Evolutionary conservation across 1,284 basidiomycete genomes (phyloP).

Genomic region (Microbotryum intermedium): DNA sequence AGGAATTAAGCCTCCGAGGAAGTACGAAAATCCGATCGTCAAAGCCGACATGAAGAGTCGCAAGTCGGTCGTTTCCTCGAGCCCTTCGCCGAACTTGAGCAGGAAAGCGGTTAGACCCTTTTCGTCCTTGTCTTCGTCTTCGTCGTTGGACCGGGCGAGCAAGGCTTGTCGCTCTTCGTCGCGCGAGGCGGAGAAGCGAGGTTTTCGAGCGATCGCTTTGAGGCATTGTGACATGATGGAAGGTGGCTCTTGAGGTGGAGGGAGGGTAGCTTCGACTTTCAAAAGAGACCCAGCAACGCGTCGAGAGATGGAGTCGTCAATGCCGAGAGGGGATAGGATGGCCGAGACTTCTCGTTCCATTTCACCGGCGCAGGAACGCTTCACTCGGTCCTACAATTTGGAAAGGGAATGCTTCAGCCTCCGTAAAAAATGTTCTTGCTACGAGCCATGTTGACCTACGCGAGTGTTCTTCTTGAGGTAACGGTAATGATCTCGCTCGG

Average conservation of each 20-base stretch:
- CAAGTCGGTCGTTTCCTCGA: conserved; percentile 73
- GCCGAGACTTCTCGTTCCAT: conserved; percentile 89
- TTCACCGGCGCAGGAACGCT: conserved; percentile 79
- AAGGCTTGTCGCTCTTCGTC: conserved; percentile 14
- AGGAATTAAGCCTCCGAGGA: conserved; percentile 43
- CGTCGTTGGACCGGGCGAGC: conserved; percentile 15
- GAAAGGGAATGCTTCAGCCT: neutral
- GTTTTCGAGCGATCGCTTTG: conserved; percentile 27
- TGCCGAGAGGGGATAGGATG: conserved; percentile 77
- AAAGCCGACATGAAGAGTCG: conserved; percentile 71
- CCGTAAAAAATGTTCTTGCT: too few species aligned
- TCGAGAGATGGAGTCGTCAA: conserved; percentile 70
- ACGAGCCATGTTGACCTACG: neutral
- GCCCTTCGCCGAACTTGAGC: conserved; percentile 81
- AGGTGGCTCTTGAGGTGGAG: conserved; percentile 14
- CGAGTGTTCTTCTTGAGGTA: conserved; percentile 53
- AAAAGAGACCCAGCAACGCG: conserved; percentile 67
- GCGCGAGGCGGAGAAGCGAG: conserved; percentile 15
- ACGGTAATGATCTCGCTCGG: conserved; percentile 79
- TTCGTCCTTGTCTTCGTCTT: conserved; percentile 56
- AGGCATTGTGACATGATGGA: conserved; percentile 26
- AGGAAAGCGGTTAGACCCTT: conserved; percentile 81
- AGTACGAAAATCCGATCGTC: conserved; percentile 64
- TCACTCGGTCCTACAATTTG: conserved; percentile 56
- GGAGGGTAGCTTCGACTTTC: conserved; percentile 27